These are phyloP conservation scores for Halophytophthora batemanensis DNA, from an alignment of 352 stramenopile species.

Conservation along the genomic window DNA sequence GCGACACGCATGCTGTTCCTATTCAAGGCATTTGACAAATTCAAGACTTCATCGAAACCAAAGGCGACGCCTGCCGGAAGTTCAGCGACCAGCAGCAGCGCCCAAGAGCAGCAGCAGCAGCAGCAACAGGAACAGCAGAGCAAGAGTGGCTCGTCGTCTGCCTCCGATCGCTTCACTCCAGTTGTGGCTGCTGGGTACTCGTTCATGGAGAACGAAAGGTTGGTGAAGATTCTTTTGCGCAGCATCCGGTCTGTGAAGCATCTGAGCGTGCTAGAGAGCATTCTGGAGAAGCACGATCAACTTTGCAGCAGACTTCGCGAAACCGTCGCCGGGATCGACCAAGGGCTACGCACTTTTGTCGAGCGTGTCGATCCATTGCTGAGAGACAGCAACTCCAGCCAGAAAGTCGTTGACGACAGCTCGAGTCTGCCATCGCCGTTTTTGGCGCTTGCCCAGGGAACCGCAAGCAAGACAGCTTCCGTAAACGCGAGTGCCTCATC, in stretches of 20 bases:
- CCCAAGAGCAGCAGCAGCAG: not conserved
- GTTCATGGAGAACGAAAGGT: constrained; percentile 73
- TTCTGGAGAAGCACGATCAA: constrained; percentile 53
- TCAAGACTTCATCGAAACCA: constrained; percentile 27
- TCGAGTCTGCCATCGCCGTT: constrained; percentile 7
- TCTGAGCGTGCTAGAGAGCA: constrained; percentile 39
- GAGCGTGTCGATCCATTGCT: constrained; percentile 13
- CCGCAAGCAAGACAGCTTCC: not conserved
- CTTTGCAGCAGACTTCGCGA: constrained; percentile 30
- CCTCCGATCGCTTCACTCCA: constrained; percentile 2
- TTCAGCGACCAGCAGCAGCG: not conserved
- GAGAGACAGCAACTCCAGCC: not conserved
- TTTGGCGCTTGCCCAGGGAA: constrained; percentile 5
- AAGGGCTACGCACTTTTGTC: constrained; percentile 30
- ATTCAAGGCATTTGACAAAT: constrained; percentile 43
- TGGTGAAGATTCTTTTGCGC: constrained; percentile 67
- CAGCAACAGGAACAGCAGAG: constrained; percentile 9
- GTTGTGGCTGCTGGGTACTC: constrained; percentile 23
- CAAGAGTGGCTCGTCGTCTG: constrained; percentile 1
- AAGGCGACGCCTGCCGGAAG: not conserved
- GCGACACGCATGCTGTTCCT: constrained; percentile 27
- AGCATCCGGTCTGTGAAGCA: constrained; percentile 62
- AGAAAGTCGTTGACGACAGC: not conserved
- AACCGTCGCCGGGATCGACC: constrained; percentile 30
- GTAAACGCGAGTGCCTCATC: too few species aligned